Conservation (phyloP, 164 flowering plant species). For the Protea cynaroides region DNA sequence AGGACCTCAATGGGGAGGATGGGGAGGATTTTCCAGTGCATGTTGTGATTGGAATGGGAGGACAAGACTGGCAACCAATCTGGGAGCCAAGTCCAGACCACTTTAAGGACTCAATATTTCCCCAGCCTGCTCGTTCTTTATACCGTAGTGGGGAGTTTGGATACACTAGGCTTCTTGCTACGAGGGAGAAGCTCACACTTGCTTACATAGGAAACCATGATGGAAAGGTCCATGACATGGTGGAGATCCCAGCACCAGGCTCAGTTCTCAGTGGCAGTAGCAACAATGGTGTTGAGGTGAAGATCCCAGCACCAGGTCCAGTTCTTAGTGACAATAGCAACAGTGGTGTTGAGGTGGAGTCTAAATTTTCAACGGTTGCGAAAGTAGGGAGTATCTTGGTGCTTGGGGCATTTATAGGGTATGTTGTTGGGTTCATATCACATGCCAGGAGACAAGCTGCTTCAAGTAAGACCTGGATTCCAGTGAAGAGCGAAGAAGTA, state of each 20-base stretch:
- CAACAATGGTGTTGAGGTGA: too few relatives aligned
- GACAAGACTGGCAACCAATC: conserved; percentile 91
- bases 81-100: conserved; percentile 86
- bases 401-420: conserved; percentile 66
- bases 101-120: conserved; percentile 57
- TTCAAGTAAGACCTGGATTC: conserved; percentile 37
- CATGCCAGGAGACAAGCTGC: conserved; percentile 38
- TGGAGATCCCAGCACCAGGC: conserved; percentile 69
- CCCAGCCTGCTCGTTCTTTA: conserved; percentile 68
- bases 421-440: conserved; percentile 58
- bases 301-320: too few relatives aligned
- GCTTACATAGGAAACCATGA: conserved; percentile 90
- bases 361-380: conserved; percentile 41
- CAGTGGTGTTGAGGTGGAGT: conserved; percentile 10
- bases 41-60: conserved; percentile 95
- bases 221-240: conserved; percentile 75
- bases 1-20: conserved; percentile 18
- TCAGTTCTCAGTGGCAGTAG: conserved; percentile 30
- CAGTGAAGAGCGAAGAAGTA: conserved; percentile 52
- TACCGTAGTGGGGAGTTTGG: conserved; percentile 92
- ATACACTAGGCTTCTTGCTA: conserved; percentile 72
- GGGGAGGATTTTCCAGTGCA: conserved; percentile 56
- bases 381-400: conserved; percentile 52
- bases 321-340: conserved; percentile 27
- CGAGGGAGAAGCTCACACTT: conserved; percentile 63